Conservation (phyloP, 345 rosid species). For the Triadica sebifera region DNA sequence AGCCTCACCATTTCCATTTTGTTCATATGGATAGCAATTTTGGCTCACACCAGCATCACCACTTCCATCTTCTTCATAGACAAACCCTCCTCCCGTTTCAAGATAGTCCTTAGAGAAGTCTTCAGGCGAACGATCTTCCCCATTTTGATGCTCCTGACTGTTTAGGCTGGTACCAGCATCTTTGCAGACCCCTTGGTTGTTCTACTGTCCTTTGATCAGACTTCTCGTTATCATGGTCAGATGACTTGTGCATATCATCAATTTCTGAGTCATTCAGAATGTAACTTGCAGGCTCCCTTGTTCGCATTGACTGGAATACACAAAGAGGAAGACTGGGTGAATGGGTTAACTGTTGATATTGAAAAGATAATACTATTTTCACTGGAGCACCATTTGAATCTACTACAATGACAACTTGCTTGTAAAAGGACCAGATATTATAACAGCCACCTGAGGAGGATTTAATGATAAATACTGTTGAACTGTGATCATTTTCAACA, state of each 20-base stretch:
- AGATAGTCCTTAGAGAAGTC: conserved; percentile 33
- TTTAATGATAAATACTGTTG: neutral
- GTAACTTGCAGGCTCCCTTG: conserved; percentile 58
- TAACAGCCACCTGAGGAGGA: neutral
- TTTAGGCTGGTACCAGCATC: conserved; percentile 13
- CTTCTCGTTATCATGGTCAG: conserved; percentile 18
- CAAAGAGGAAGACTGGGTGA: conserved; percentile 17
- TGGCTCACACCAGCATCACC: conserved; percentile 25
- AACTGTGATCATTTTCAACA: neutral
- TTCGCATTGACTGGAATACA: conserved; percentile 57
- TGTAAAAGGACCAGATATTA: neutral
- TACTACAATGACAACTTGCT: neutral
- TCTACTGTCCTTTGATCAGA: conserved; percentile 24
- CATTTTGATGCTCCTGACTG: conserved; percentile 21
- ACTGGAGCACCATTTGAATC: neutral
- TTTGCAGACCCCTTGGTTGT: conserved; percentile 14
- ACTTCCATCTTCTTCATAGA: conserved; percentile 43
- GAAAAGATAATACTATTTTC: neutral
- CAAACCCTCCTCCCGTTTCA: conserved; percentile 53
- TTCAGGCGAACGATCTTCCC: conserved; percentile 18
- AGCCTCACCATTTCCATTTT: neutral
- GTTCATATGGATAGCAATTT: conserved; percentile 23
- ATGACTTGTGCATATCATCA: conserved; percentile 37
- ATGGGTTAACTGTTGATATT: neutral
- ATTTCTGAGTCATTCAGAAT: conserved; percentile 36